Evolutionary conservation across 2,329 filamentous ascomycete genomes (phyloP), one percentile per base, ranked within the genome.

Genomic region (Colletotrichum sansevieriae): DNA sequence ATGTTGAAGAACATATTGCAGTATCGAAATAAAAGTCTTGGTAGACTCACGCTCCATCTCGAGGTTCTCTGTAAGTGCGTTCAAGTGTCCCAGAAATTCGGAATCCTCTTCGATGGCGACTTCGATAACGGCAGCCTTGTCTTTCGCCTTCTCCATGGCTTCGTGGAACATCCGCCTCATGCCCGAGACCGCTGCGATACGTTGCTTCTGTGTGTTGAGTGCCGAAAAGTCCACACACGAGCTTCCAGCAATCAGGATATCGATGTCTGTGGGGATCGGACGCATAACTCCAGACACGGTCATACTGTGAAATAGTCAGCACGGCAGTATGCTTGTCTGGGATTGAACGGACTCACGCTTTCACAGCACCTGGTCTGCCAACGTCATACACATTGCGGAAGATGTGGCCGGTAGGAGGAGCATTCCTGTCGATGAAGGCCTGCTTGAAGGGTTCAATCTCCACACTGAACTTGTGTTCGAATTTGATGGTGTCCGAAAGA

Each of bases 221-320:
- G 71, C 74, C 0, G 92, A 95, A 71, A 91, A 92, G 73, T 95
- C 92, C 2, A 93, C 91, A 72, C 92, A 96, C 0, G 91, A 90
- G 47, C 91, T 92, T 0, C 92, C 92, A 7, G 90, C 90, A 51
- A 95, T 81, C 1, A 95, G 79, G 0, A 95, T 75, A 71, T 95
- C 90, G 1, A 89, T 77, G 11, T 85, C 74, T 0, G 76, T 77
- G 0, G 91, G 91, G 1, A 94, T 86, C 1, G 77, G 60, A 4
- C 82, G 82, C 56, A 84, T 78, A 8, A 85, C 84, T 4, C 92
- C 92, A 74, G 91, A 91, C 1, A 90, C 90, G 1, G 91, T 94
- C 20, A 85, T 89, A 1, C 87, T 90, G 46, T 15, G 43, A 20
- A 6, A 43, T 11, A n/a, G 71, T 72, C 56, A 72, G 62, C 15